A percentile compares a stretch with the other conserved stretches of the same genome.
These are phyloP conservation scores for Combretum micranthum DNA, from an alignment of 345 rosid genomes.

Conservation along the genomic window DNA sequence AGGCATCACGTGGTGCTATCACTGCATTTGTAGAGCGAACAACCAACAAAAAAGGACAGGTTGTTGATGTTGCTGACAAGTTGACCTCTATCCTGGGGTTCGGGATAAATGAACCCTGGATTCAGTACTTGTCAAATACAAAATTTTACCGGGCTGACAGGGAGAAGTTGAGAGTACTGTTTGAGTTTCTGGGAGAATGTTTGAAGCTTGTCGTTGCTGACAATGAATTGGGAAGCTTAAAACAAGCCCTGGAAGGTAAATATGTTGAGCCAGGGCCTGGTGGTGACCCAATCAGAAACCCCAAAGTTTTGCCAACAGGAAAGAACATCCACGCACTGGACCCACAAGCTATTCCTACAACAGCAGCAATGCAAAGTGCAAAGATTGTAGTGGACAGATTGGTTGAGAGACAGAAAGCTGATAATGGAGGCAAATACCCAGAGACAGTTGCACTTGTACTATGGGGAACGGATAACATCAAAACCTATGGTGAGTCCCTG, in stretches of 20 bases:
- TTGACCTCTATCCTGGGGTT: conserved; percentile 79
- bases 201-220: conserved; percentile 87
- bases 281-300: conserved; percentile 97
- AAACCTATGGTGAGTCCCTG: conserved; percentile 94
- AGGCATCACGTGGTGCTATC: conserved; percentile 87
- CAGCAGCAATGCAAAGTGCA: conserved; percentile 98
- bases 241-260: conserved; percentile 93
- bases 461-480: conserved; percentile 98
- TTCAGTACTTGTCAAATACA: conserved; percentile 76
- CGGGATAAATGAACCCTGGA: conserved; percentile 95
- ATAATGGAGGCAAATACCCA: conserved; percentile 84
- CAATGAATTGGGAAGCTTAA: conserved; percentile 83
- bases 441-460: conserved; percentile 94
- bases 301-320: conserved; percentile 94
- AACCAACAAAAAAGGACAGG: conserved; percentile 85
- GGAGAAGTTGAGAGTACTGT: conserved; percentile 67
- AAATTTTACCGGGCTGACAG: conserved; percentile 89
- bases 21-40: conserved; percentile 69
- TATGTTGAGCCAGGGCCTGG: conserved; percentile 98
- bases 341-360: conserved; percentile 94
- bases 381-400: conserved; percentile 80
- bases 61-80: conserved; percentile 71
- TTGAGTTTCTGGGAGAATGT: conserved; percentile 81
- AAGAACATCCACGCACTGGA: conserved; percentile 98
- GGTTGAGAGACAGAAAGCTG: conserved; percentile 81